These are phyloP conservation scores for Pholiota conissans DNA, from an alignment of 768 basidiomycete species.

Conservation along the genomic window DNA sequence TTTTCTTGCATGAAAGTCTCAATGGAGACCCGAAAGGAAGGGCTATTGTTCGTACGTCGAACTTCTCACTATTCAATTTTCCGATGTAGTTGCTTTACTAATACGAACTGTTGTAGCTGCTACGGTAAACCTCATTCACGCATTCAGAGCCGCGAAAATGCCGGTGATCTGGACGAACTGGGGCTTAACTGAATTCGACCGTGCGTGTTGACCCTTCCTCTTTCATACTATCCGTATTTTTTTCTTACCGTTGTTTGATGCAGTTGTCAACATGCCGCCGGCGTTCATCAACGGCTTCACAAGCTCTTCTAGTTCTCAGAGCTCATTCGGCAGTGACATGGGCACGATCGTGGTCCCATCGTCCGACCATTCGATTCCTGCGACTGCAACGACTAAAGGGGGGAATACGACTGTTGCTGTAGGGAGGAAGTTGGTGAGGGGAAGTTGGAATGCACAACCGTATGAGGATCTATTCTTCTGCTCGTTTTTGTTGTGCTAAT, in stretches of 20 bases:
- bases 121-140: conserved; percentile 28
- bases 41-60: conserved; percentile 28
- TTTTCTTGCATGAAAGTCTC: conserved; percentile 30
- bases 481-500: neutral
- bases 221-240: neutral
- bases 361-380: conserved; percentile 20
- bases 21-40: conserved; percentile 30
- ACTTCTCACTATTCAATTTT: too few relatives aligned
- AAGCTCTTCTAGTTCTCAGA: conserved; percentile 26
- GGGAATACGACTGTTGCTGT: conserved; percentile 26
- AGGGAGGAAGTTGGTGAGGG: conserved; percentile 29
- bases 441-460: conserved; percentile 33
- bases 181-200: conserved; percentile 32
- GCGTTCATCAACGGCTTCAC: conserved; percentile 31
- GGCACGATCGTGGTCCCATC: conserved; percentile 26
- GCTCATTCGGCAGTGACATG: conserved; percentile 34
- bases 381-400: conserved; percentile 17
- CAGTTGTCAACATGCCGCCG: conserved; percentile 31
- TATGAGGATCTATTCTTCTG: conserved; percentile 11
- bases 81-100: neutral
- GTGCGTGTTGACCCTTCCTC: too few relatives aligned
- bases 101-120: conserved; percentile 18
- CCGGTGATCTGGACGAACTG: conserved; percentile 33
- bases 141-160: conserved; percentile 29
- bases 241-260: neutral